Base-by-base conservation (phyloP, 129 eudicot genomes). In the Helianthus tuberosus region DNA sequence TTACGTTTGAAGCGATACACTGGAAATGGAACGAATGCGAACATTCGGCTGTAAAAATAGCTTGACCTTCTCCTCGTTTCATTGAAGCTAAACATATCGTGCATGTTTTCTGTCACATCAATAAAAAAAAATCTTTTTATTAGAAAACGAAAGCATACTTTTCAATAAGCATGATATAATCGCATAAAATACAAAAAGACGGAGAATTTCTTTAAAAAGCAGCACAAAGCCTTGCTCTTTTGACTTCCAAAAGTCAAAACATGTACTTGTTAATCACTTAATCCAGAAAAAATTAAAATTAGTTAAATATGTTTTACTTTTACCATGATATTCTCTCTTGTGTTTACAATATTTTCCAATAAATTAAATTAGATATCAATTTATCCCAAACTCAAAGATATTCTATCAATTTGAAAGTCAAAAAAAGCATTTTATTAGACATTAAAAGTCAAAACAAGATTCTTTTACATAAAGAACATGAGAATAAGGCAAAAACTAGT, bases 11-110 rank as follows among this genome's bases (percentile, higher is more conserved):
- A 46, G 95, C 85, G 35, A 93, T 89, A 67, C 98, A 93, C 47
- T 84, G 89, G 88, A 93, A 93, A 77, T 93, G 98, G 80, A 89
- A 93, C 23, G 96, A 84, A 75, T 93, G 98, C 1, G 92, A 82
- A 72, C 98, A 93, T 81, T 93, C 98, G n/a, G 98, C 98, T 29
- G 98, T 93, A 75, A 89, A 93, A 51, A 93, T 83, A 23, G 98
- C 98, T 72, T 86, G 90, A 17, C 98, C 98, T 58, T 89, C 93
- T 44, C 98, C 98, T 3, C 85, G 81, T 73, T 82, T 89, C 91
- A 92, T 83, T 9, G 88, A 71, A 11, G 86, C 87, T 86, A 92
- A 83, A 79, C 98, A 92, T 83, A 92, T 89, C 25, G 94, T 83
- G 86, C 98, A 92, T 5, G 84, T 83, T 11, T 89, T 86, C 96